A percentile compares a stretch with the other conserved stretches of the same genome.
phyloP scores from a whole-genome alignment of 2,329 filamentous ascomycete species.

The Diaporthe sp. region DNA sequence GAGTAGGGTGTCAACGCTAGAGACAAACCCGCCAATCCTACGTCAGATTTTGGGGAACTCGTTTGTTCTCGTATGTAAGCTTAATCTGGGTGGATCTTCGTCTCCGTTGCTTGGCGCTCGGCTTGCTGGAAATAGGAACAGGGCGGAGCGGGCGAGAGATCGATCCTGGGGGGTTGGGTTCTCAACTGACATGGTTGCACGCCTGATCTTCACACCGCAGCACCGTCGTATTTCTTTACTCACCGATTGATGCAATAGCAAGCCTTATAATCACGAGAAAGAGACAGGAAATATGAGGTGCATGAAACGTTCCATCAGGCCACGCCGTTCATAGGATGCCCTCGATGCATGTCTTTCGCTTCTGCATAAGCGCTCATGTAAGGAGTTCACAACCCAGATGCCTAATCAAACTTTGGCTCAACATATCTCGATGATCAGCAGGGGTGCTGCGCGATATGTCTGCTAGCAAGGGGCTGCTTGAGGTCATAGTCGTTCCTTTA shows the following conservation, averaged over 20 bases:
- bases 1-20: constrained; percentile 33
- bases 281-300: background rate
- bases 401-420: constrained; percentile 17
- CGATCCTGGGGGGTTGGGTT: constrained; percentile 25
- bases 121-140: constrained; percentile 29
- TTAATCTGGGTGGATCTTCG: constrained; percentile 32
- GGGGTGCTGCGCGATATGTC: background rate
- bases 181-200: constrained; percentile 15
- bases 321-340: constrained; percentile 1
- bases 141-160: constrained; percentile 9
- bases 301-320: constrained; percentile 33
- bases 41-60: constrained; percentile 16
- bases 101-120: constrained; percentile 24
- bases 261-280: background rate
- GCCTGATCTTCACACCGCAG: constrained; percentile 7
- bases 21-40: constrained; percentile 32
- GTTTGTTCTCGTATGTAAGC: constrained; percentile 35
- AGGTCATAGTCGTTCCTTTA: background rate
- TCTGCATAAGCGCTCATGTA: constrained; percentile 30
- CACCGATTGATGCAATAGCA: constrained; percentile 16
- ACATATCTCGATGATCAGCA: constrained; percentile 12
- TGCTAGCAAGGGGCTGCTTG: constrained; percentile 6
- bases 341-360: constrained; percentile 22
- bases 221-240: constrained; percentile 2
- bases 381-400: background rate